These are phyloP conservation scores for Aspergillus nidulans DNA, from an alignment of 495 filamentous ascomycete species.

Conservation along the genomic window DNA sequence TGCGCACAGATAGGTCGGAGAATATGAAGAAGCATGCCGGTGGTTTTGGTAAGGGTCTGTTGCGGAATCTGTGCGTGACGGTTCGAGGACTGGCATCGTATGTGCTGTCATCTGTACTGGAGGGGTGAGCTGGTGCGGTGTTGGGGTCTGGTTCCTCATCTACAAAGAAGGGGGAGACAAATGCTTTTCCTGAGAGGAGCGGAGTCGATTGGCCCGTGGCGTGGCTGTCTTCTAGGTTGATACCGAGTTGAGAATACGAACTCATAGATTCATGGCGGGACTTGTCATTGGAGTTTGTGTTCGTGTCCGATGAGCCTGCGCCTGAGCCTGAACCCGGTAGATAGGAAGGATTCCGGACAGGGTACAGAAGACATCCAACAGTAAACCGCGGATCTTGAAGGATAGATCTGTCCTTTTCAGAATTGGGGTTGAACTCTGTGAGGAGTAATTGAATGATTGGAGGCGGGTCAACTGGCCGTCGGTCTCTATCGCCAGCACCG, in stretches of 20 bases:
- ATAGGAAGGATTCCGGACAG: conserved; percentile 36
- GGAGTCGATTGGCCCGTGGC: conserved; percentile 21
- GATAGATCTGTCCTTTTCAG: conserved; percentile 49
- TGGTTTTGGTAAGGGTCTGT: conserved; percentile 42
- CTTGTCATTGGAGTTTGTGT: neutral
- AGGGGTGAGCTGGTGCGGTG: conserved; percentile 62
- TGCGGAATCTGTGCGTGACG: neutral
- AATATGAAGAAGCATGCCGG: conserved; percentile 79
- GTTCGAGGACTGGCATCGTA: neutral
- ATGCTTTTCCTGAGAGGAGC: conserved; percentile 39
- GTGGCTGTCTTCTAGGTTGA: neutral
- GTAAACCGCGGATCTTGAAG: conserved; percentile 73
- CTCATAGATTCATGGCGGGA: neutral
- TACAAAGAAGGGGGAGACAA: conserved; percentile 40
- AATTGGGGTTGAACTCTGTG: conserved; percentile 54
- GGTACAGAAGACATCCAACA: conserved; percentile 67
- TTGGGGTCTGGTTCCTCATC: conserved; percentile 44
- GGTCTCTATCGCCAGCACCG: conserved; percentile 90
- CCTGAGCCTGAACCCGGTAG: neutral
- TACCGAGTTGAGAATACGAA: too few species aligned
- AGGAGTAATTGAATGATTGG: conserved; percentile 87
- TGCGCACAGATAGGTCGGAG: conserved; percentile 86
- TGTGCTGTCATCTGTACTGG: conserved; percentile 22
- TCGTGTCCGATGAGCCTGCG: neutral
- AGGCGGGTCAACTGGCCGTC: conserved; percentile 89